phyloP scores from a whole-genome alignment of 208 protist genomes.

The Blechomonas ayalai region DNA sequence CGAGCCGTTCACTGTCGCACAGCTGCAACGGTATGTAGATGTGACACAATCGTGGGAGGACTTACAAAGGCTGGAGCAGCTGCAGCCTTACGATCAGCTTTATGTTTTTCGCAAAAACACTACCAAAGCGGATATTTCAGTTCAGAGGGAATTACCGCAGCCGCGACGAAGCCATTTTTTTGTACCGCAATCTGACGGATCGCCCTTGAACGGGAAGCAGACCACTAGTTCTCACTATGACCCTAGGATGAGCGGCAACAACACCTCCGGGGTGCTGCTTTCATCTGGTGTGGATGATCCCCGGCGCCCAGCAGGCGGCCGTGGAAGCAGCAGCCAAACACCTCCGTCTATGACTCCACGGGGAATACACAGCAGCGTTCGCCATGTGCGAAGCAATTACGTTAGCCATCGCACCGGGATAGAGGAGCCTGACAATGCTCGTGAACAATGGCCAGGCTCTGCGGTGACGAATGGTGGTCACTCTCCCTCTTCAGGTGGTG shows the following conservation, averaged over 20 bases:
- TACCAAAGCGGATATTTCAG: conserved; percentile 67
- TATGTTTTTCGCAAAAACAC: conserved; percentile 76
- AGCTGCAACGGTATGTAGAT: conserved; percentile 64
- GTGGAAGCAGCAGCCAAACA: not conserved
- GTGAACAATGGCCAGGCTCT: too few relatives aligned
- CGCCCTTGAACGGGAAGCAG: too few relatives aligned
- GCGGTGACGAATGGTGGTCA: too few relatives aligned
- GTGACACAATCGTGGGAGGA: conserved; percentile 60
- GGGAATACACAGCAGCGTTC: too few relatives aligned
- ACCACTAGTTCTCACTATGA: too few relatives aligned
- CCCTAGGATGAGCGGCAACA: not conserved
- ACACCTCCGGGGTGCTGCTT: too few relatives aligned
- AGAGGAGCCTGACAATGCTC: too few relatives aligned
- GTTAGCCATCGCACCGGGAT: too few relatives aligned
- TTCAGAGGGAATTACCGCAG: conserved; percentile 57
- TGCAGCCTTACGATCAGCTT: conserved; percentile 69
- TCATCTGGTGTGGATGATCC: conserved; percentile 1
- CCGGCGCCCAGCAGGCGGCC: not conserved
- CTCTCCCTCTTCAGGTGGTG: too few relatives aligned
- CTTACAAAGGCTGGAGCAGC: conserved; percentile 18
- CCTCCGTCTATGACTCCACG: too few relatives aligned
- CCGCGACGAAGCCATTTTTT: conserved; percentile 48
- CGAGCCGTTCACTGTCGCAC: conserved; percentile 68
- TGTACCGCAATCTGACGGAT: too few relatives aligned
- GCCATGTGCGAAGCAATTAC: too few relatives aligned